These are phyloP conservation scores for Cladosporium sp. DNA, from an alignment of 2,329 filamentous ascomycete genomes.

Conservation along the genomic window DNA sequence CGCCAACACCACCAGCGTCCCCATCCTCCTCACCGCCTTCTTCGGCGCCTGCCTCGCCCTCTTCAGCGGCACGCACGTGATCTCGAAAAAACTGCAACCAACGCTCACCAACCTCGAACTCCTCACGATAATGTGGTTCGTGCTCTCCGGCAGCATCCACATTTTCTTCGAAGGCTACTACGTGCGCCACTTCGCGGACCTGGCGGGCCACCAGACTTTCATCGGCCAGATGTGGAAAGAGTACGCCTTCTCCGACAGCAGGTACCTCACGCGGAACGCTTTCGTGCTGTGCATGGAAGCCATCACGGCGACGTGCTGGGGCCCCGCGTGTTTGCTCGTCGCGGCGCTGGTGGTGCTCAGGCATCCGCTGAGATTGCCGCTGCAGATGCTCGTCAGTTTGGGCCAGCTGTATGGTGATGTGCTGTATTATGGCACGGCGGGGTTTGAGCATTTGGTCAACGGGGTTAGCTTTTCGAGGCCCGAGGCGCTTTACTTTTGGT, in stretches of 20 bases:
- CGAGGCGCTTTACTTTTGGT: conserved; percentile 62
- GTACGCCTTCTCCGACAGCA: conserved; percentile 80
- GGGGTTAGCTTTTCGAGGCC: conserved; percentile 56
- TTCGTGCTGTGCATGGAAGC: conserved; percentile 87
- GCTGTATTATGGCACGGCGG: conserved; percentile 60
- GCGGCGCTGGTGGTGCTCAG: conserved; percentile 52
- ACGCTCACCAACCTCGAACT: conserved; percentile 53
- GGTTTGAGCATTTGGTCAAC: conserved; percentile 56
- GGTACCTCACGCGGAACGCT: conserved; percentile 75
- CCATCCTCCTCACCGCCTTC: conserved; percentile 58
- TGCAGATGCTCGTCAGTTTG: conserved; percentile 58
- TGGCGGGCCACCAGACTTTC: conserved; percentile 66
- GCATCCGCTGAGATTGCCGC: conserved; percentile 54
- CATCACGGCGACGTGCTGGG: conserved; percentile 71
- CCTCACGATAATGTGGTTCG: conserved; percentile 67
- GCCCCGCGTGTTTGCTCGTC: conserved; percentile 56
- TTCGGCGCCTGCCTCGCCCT: conserved; percentile 53
- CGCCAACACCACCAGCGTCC: conserved; percentile 60
- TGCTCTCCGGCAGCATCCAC: conserved; percentile 69
- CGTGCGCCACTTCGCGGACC: conserved; percentile 60
- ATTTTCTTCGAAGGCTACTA: conserved; percentile 85
- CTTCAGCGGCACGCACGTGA: conserved; percentile 52
- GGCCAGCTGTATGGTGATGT: conserved; percentile 62
- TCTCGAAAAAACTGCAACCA: conserved; percentile 52
- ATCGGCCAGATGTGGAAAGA: conserved; percentile 92